These are phyloP conservation scores for Penicillium brasilianum DNA, from an alignment of 2,329 filamentous ascomycete species.

Conservation along the genomic window DNA sequence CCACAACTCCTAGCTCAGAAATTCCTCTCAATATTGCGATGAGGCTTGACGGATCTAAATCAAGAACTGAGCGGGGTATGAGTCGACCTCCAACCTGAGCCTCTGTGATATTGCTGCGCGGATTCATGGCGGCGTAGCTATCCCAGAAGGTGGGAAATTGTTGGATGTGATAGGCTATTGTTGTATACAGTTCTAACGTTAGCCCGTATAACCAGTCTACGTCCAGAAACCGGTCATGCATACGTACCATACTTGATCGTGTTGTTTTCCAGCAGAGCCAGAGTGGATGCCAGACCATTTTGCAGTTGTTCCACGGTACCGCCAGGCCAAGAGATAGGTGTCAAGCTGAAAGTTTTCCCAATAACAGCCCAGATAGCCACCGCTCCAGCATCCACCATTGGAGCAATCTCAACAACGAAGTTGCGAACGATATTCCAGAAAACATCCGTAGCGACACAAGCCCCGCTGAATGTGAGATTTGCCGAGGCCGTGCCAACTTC, in stretches of 20 bases:
- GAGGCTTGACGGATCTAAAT: slow-evolving; percentile 9
- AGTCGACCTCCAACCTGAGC: slow-evolving; percentile 26
- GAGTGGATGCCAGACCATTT: neutral
- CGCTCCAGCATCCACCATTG: slow-evolving; percentile 18
- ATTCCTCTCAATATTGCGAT: slow-evolving; percentile 13
- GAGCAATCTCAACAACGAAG: slow-evolving; percentile 12
- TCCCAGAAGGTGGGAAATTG: slow-evolving; percentile 63
- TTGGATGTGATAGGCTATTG: slow-evolving; percentile 17
- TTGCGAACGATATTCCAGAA: slow-evolving; percentile 13
- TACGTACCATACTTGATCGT: slow-evolving; percentile 16
- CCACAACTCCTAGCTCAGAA: slow-evolving; percentile 5
- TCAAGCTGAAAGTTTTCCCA: slow-evolving; percentile 9
- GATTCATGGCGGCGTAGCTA: slow-evolving; percentile 73
- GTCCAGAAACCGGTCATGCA: neutral
- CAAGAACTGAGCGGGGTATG: slow-evolving; percentile 23
- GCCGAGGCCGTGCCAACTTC: slow-evolving; percentile 18
- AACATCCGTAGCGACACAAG: neutral
- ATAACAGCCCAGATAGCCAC: slow-evolving; percentile 16
- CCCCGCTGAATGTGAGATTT: slow-evolving; percentile 13
- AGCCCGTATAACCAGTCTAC: neutral
- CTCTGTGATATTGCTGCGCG: slow-evolving; percentile 21
- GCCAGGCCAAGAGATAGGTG: slow-evolving; percentile 11
- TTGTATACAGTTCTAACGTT: neutral
- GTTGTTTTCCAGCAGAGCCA: slow-evolving; percentile 2
- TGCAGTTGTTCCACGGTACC: slow-evolving; percentile 12